Evolutionary conservation across 176 grass and related monocot genomes (phyloP), one percentile per base, ranked within the genome.

Genomic region (Triticum turgidum): DNA sequence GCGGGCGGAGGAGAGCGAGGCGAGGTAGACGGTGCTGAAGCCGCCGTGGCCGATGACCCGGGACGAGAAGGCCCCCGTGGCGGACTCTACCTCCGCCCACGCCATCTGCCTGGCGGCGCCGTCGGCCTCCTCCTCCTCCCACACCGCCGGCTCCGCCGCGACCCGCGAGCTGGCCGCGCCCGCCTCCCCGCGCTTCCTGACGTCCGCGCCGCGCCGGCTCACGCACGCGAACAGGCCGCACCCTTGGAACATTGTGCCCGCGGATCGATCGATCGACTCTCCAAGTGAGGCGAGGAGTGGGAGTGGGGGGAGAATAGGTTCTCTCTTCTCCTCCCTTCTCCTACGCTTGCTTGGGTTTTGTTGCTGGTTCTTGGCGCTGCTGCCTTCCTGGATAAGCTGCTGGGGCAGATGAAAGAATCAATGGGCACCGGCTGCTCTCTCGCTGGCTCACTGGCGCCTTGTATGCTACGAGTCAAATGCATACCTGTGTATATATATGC

Each of bases 21-120:
- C 94, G 35, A 97, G 88, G 84, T 94, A 97, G 41, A 97, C 94
- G 0, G 94, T 97, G 88, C 92, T 97, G 89, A 94, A 94, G 7
- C 94, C 94, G 66, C 94, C 94, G 79, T 93, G 89, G 8, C 94
- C 94, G 33, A 97, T 90, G 24, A 97, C 92, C 0, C 83, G 49
- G 44, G 94, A 92, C 21, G 88, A 90, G 89, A 97, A 97, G 2
- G 75, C 67, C 15, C 65, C 61, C 51, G 94, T 97, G 65, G 87
- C 74, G 7, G 86, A n/a, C 85, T 97, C 92, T 10, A 97, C 88
- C 65, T 97, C 92, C 1, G 77, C 76, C 94, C 94, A 94, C n/a
- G 80, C 54, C 47, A 94, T 89, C 79, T 37, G 89, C 56, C 89
- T 67, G 9, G 84, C 81, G 20, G 42, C 44, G 11, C 47, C 32